Conservation (phyloP, 1,284 basidiomycete genomes). For the Tylopilus sp. region DNA sequence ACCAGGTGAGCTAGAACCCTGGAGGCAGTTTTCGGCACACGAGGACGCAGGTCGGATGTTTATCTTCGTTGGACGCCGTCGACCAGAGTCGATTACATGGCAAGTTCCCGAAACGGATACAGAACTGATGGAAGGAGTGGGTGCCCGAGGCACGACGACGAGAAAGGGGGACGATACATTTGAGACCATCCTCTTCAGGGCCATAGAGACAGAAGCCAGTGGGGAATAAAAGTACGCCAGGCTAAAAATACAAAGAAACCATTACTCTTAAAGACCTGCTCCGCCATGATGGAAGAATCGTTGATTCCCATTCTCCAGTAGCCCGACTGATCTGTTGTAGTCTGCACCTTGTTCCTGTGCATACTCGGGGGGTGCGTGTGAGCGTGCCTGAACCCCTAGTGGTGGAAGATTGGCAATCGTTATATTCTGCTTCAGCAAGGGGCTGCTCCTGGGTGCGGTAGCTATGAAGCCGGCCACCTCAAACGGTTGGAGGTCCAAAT, state of each 20-base stretch:
- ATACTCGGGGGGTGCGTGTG: slow-evolving; percentile 56
- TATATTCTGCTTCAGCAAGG: slow-evolving; percentile 42
- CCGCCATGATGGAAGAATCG: slow-evolving; percentile 40
- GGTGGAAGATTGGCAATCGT: slow-evolving; percentile 42
- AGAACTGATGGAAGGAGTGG: too few species aligned
- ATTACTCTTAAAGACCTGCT: background rate
- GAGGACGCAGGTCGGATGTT: too few species aligned
- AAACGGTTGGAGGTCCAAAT: slow-evolving; percentile 44
- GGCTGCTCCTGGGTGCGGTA: slow-evolving; percentile 21
- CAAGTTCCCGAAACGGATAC: too few species aligned
- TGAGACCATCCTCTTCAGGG: slow-evolving; percentile 63
- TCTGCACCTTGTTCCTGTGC: slow-evolving; percentile 41
- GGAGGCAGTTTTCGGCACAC: too few species aligned
- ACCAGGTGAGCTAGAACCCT: too few species aligned
- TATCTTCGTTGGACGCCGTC: too few species aligned
- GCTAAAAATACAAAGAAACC: too few species aligned
- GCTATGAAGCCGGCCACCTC: slow-evolving; percentile 44
- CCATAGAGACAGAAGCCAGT: slow-evolving; percentile 23
- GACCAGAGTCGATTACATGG: too few species aligned
- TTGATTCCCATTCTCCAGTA: slow-evolving; percentile 57
- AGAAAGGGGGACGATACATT: slow-evolving; percentile 64
- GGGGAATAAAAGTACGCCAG: slow-evolving; percentile 1
- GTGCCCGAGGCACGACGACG: slow-evolving; percentile 38
- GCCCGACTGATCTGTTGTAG: slow-evolving; percentile 50
- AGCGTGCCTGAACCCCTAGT: slow-evolving; percentile 40